Base-by-base conservation (phyloP, 1,284 basidiomycete species). In the Laetiporus sulphureus region DNA sequence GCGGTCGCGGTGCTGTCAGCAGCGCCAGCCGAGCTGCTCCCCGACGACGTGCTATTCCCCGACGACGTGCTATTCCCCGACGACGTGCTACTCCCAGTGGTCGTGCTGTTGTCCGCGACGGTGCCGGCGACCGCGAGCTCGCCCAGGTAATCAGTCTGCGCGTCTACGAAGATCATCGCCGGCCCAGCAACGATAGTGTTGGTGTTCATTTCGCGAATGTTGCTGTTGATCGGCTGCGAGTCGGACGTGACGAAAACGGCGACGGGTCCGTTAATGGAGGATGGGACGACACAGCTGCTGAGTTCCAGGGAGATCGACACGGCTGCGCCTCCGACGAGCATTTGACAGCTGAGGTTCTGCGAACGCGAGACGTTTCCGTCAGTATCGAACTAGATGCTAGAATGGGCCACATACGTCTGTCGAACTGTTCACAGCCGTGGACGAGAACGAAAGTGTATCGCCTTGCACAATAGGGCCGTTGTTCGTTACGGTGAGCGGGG, bases 271-370 rank as follows among this genome's bases (percentile, higher is more conserved):
- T 82, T 77, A 59, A 87, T 63, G 40, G 72, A 73, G 1, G 52
- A 34, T 20, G 84, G 87, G 10, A 88, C 77, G 45, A 72, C 61
- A 53, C 86, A 89, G 42, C 70, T 48, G 51, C 62, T 53, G 52
- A 84, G 58, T 4, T 84, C 78, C 30, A 87, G 67, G 22, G 72
- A 54, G 54, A 85, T 65, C 2, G 84, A 67, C 53, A 61, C 60
- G 38, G 77, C 61, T n/a, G 65, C 50, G 27, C 81, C 80, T 29
- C 84, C 86, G 41, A 78, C 53, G 49, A 90, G 64, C 77, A 90
- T 85, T 63, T 90, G 81, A 64, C 88, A 91, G 63, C 71, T 77
- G 24, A 86, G 57, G 41, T 57, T 59, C 81, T 84, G 52, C 47
- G 13, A 29, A 16, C 23, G 32, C 25, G 16, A 24, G 19, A 18